Evolutionary conservation across 1,284 basidiomycete species (phyloP), one percentile per base, ranked within the genome.

Genomic region (Malassezia vespertilionis): DNA sequence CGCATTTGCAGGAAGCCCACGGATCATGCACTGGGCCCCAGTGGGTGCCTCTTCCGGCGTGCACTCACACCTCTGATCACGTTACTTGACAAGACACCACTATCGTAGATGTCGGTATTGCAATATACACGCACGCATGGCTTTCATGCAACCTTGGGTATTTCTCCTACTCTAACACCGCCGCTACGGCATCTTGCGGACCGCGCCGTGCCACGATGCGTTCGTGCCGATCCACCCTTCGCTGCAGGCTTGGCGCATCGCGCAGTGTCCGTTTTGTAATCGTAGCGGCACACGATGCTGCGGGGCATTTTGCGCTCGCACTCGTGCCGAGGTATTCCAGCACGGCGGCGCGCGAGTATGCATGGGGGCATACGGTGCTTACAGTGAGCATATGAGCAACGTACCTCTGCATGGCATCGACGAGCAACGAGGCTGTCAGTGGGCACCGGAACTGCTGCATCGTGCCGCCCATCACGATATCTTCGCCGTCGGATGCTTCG

Each of bases 401-500:
- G n/a, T n/a, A n/a, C n/a, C n/a, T n/a, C n/a, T 57, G 43, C 10
- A 65, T 30, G 1, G 64, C 63, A 39, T 66, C 57, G 21, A 51
- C 49, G 10, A 66, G 48, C 10, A 65, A 41, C 27, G 52, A 52
- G 4, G 56, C 47, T 0, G 60, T 58, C 17, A 65, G 38, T 1
- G 64, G 64, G 35, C 64, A 66, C 14, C 57, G 47, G 53, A 57
- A 65, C 41, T 63, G 53, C 22, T 53, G 55, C 20, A 46, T 43
- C 2, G 36, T 33, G 14, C 58, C 62, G 14, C 64, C 62, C 11
- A 57, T 44, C 4, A 56, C 46, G 20, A 65, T 50, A 1, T 65
- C 62, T 8, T 65, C 60, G 44, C 57, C 60, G 24, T 59, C 57
- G 11, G 51, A 51, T 18, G 46, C 50, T 14, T 53, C 53, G 5